Base-by-base conservation (phyloP, 495 filamentous ascomycete genomes). In the Beverwykella pulmonaria region DNA sequence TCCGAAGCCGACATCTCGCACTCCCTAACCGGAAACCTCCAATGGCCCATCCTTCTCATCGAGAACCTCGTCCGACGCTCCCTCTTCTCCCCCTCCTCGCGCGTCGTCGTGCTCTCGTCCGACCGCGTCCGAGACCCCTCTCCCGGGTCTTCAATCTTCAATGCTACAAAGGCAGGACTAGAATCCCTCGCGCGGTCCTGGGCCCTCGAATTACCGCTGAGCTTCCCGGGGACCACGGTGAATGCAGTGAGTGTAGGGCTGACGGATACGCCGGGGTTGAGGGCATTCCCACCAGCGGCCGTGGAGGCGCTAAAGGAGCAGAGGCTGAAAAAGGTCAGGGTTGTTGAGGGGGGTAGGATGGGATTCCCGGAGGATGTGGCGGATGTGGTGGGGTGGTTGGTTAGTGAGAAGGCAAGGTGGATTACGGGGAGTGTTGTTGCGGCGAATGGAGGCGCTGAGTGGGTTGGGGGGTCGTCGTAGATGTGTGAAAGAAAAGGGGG, bases 381-480 rank as follows among this genome's bases (percentile, higher is more conserved):
- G 22, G 66, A 72, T 60, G 70, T 72, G n/a, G 70, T 72, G 23
- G 70, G 70, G 0, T 68, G 67, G 70, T 46, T 72, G 17, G 58
- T 47, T 10, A 64, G 63, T 27, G 70, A 69, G 50, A 66, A 67
- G 54, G 29, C 23, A 1, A 39, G 63, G 53, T 70, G 63, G 67
- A 27, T 64, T 25, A 67, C 57, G 22, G 70, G 63, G 20, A 67
- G 62, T 56, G 70, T 72, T n/a, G 70, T 72, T 30, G 70, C 60
- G 8, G 70, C 70, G 14, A 65, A 72, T 60, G 70, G 68, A 22
- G 68, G 68, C 1, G 62, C 62, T 9, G 63, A 61, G 49, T 65
- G 30, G 10, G 48, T 70, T 39, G 67, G 67, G 14, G 64, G 64
- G 2, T 49, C 41, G 12, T 56, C 27, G 17, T 61, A 44, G 39